Base-by-base conservation (phyloP, 345 rosid genomes). In the Psidium guajava region DNA sequence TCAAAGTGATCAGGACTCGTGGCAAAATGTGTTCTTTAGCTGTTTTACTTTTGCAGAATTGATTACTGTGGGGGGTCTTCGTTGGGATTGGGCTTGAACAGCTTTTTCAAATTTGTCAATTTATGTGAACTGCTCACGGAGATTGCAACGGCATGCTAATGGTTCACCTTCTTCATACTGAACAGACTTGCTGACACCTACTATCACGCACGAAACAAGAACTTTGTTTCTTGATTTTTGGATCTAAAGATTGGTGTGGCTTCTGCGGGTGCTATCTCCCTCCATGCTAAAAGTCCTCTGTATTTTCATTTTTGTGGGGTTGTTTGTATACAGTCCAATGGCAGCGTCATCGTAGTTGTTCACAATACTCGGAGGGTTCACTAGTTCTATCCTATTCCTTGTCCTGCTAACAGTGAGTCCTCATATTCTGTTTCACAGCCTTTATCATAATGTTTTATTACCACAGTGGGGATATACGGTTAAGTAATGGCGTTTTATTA, bases 281-380 rank as follows among this genome's bases (percentile, higher is more conserved):
- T 64, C 44, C 44, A 40, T 64, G 75, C 75, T 32, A 32, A 64
- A 16, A 55, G 22, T 69, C 20, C 77, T 69, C 24, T 18, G 24
- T 32, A 16, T 32, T 61, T 28, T 61, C 5, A 2, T 28, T 53
- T 81, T 53, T 32, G 59, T 10, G 58, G 18, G 81, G 53, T 22
- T 21, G 59, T 82, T 28, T 21, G 59, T 69, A 28, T 84, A 57
- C 54, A 82, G 87, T 94, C 73, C 80, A 80, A 95, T 95, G 98
- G 95, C 95, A 89, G 99, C 94, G 11, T 96, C 99, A 11, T 88
- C 98, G 4, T 96, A 96, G 89, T 86, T 91, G 20, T 94, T 94
- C 87, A 95, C 98, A 27, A 94, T 96, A 44, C 93, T 96, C 24
- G 96, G 98, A 64, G 99, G 99, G 61, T 94, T 94, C 93, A 90